A percentile compares a stretch with the other conserved stretches of the same genome.
These are phyloP conservation scores for Aspergillus sojae DNA, from an alignment of 2,329 filamentous ascomycete genomes.

Conservation along the genomic window DNA sequence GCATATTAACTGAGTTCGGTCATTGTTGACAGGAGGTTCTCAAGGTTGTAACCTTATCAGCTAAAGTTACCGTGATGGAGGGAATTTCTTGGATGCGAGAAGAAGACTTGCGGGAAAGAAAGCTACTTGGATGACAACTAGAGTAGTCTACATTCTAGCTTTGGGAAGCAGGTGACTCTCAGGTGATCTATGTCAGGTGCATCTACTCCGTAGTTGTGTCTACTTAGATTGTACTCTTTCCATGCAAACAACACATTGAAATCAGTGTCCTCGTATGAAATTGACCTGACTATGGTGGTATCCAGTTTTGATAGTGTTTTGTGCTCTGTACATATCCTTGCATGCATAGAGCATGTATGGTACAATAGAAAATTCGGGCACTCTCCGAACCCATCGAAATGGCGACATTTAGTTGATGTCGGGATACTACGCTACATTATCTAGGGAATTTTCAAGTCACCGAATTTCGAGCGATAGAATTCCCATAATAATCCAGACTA, in stretches of 20 bases:
- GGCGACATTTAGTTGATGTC: background rate
- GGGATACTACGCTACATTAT: background rate
- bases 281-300: no score
- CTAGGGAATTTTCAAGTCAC: background rate
- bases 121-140: background rate
- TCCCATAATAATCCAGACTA: background rate
- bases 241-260: background rate
- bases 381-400: background rate
- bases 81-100: background rate
- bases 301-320: background rate
- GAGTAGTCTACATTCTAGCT: background rate
- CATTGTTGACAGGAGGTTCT: background rate
- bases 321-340: background rate
- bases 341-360: background rate
- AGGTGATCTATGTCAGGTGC: background rate
- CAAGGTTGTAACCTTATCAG: background rate
- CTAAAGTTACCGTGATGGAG: background rate
- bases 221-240: no score
- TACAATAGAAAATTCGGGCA: background rate
- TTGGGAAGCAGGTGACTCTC: background rate
- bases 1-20: background rate
- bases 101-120: background rate
- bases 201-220: background rate
- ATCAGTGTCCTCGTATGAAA: no score
- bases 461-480: background rate